Conservation (phyloP, 108 stramenopile genomes). For the Skeletonema marinoi region DNA sequence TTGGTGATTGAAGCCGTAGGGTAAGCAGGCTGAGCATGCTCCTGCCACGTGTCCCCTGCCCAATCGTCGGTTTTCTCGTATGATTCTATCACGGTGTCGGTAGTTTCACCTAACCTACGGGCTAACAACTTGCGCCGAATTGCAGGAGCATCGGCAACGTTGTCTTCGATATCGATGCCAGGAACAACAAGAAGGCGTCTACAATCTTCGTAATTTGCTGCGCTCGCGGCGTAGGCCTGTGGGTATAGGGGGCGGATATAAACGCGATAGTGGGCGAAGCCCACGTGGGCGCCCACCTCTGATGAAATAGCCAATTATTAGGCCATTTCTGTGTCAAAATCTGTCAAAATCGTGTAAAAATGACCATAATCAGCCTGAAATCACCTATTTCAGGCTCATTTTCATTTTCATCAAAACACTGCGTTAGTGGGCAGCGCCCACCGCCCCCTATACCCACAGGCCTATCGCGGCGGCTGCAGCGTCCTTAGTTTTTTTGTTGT, state of each 20-base stretch:
- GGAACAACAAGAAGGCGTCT: constrained; percentile 21
- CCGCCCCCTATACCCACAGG: too few species aligned
- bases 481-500: constrained; percentile 10
- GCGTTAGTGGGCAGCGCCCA: too few species aligned
- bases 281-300: too few species aligned
- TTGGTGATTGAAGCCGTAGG: neutral
- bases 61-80: neutral
- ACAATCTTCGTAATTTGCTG: neutral
- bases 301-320: too few species aligned
- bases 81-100: neutral
- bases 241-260: too few species aligned
- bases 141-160: neutral
- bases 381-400: too few species aligned
- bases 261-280: too few species aligned
- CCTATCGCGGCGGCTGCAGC: constrained; percentile 12
- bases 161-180: neutral
- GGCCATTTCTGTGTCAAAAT: too few species aligned
- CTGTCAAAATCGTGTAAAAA: too few species aligned
- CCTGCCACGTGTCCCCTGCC: neutral
- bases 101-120: neutral
- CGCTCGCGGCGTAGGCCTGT: constrained; percentile 4
- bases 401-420: too few species aligned
- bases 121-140: neutral
- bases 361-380: too few species aligned
- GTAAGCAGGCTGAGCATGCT: neutral